These are phyloP conservation scores for Tylopilus sp. DNA, from an alignment of 1,284 basidiomycete species.

Conservation along the genomic window DNA sequence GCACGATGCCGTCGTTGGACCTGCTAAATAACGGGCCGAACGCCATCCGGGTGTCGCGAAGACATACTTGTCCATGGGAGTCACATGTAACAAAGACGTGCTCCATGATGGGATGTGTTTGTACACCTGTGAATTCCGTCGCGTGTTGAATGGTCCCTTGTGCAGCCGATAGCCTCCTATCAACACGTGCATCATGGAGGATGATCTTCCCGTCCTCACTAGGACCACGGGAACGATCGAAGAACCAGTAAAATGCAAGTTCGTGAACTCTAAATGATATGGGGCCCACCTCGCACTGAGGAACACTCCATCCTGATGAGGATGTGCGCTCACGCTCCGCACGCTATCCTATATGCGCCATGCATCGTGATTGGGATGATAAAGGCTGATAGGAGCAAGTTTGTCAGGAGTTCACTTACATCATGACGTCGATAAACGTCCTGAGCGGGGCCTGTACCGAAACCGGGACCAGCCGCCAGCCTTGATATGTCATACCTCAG, in stretches of 20 bases:
- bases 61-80: conserved; percentile 49
- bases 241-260: conserved; percentile 27
- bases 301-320: conserved; percentile 60
- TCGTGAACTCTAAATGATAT: conserved; percentile 21
- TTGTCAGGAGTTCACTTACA: conserved; percentile 18
- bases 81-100: conserved; percentile 67
- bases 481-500: conserved; percentile 53
- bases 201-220: conserved; percentile 68
- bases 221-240: conserved; percentile 15
- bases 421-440: conserved; percentile 33
- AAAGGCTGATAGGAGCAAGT: conserved; percentile 12
- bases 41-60: conserved; percentile 75
- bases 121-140: conserved; percentile 56
- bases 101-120: conserved; percentile 61
- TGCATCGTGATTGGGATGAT: conserved; percentile 11
- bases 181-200: conserved; percentile 50
- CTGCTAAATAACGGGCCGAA: conserved; percentile 51
- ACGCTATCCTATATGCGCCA: conserved; percentile 50
- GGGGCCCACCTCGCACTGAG: conserved; percentile 57
- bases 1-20: conserved; percentile 51
- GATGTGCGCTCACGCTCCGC: conserved; percentile 58
- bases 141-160: conserved; percentile 49
- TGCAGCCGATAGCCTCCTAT: conserved; percentile 35
- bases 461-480: conserved; percentile 7
- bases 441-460: conserved; percentile 14